Conservation (phyloP, 768 basidiomycete species). For the Mycena maculata region DNA sequence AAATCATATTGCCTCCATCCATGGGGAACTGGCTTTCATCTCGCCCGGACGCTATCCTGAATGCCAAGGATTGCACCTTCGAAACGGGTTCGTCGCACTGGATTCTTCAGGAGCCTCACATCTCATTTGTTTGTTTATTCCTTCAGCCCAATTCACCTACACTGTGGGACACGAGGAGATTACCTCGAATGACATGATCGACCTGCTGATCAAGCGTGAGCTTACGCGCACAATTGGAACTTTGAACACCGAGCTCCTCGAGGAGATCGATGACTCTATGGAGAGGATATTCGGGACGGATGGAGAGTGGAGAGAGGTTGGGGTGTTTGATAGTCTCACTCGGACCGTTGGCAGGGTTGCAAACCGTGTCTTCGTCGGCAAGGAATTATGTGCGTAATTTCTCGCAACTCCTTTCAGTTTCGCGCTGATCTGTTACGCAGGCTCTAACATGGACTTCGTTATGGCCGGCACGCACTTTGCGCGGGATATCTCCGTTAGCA, state of each 20-base stretch:
- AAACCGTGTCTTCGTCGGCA: constrained; percentile 29
- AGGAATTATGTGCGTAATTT: constrained; percentile 27
- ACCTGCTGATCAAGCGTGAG: constrained; percentile 32
- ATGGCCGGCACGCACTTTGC: constrained; percentile 27
- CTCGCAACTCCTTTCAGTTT: too few relatives aligned
- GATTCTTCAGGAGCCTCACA: neutral
- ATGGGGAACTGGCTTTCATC: constrained; percentile 24
- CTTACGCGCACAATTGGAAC: constrained; percentile 29
- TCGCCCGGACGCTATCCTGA: constrained; percentile 20
- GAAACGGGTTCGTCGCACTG: constrained; percentile 19
- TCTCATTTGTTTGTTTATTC: neutral
- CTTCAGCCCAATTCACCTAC: constrained; percentile 29
- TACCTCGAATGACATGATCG: constrained; percentile 28
- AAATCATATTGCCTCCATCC: constrained; percentile 24
- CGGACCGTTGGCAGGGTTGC: constrained; percentile 25
- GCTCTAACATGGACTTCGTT: constrained; percentile 28
- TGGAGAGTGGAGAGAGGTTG: constrained; percentile 19
- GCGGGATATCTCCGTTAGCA: constrained; percentile 26
- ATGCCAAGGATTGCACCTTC: constrained; percentile 33
- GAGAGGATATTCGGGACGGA: constrained; percentile 14
- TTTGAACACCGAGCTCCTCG: constrained; percentile 19
- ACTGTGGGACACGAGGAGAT: constrained; percentile 32
- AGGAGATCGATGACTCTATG: constrained; percentile 23
- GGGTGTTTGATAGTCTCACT: constrained; percentile 15
- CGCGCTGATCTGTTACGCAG: neutral